A percentile compares a stretch with the other conserved stretches of the same genome.
Conservation (phyloP, 768 basidiomycete species). For the Hydnomerulius pinastri region DNA sequence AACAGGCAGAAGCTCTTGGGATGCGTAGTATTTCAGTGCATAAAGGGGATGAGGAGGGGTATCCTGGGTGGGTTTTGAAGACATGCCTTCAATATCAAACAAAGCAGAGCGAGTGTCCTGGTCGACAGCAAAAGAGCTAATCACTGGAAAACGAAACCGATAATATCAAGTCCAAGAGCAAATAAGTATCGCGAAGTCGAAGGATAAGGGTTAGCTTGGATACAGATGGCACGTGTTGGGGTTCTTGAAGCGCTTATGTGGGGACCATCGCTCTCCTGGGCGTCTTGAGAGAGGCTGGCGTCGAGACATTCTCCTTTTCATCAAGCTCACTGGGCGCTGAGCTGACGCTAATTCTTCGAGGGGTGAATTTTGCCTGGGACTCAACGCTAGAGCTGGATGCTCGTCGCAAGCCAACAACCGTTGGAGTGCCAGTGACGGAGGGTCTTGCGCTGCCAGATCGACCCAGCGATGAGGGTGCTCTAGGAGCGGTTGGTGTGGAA, state of each 20-base stretch:
- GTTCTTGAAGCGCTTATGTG: slow-evolving; percentile 10
- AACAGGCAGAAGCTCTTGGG: slow-evolving; percentile 5
- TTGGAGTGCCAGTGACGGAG: slow-evolving; percentile 5
- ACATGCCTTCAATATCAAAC: background rate
- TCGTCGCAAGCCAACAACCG: slow-evolving; percentile 22
- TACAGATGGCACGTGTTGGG: slow-evolving; percentile 10
- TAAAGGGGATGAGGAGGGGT: background rate
- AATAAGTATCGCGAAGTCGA: slow-evolving; percentile 7
- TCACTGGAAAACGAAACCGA: slow-evolving; percentile 10
- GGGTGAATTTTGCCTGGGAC: slow-evolving; percentile 35
- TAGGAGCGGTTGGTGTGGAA: slow-evolving; percentile 38
- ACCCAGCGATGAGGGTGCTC: slow-evolving; percentile 35
- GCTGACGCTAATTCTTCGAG: slow-evolving; percentile 35
- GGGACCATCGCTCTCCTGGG: slow-evolving; percentile 18
- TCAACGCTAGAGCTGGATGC: slow-evolving; percentile 34
- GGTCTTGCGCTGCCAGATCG: slow-evolving; percentile 18
- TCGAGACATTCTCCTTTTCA: slow-evolving; percentile 61
- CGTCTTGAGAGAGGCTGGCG: slow-evolving; percentile 19
- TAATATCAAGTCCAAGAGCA: slow-evolving; percentile 15
- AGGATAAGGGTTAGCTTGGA: background rate
- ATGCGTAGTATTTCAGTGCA: slow-evolving; percentile 6
- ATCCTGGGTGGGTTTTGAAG: slow-evolving; percentile 6
- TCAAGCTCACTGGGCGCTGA: slow-evolving; percentile 46
- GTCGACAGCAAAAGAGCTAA: slow-evolving; percentile 9
- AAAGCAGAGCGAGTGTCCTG: slow-evolving; percentile 6